A percentile compares a stretch with the other conserved stretches of the same genome.
phyloP scores from a whole-genome alignment of 1,139 yeast genomes.

The Scheffersomyces titani region DNA sequence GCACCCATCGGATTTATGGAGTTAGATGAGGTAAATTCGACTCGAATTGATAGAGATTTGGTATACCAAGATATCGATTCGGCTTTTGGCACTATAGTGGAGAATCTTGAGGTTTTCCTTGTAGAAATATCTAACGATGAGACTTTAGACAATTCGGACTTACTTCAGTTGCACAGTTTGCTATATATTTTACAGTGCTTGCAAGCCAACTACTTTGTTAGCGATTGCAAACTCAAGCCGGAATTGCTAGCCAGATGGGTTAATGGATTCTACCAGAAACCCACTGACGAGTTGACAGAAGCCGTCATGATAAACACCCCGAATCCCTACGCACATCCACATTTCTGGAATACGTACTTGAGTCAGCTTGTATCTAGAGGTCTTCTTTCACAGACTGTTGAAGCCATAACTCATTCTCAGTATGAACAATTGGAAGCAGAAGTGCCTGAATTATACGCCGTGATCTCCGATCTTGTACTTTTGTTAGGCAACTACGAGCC shows the following conservation, averaged over 20 bases:
- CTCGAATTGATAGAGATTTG: conserved; percentile 4
- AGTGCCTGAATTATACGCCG: conserved; percentile 32
- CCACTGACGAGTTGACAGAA: conserved; percentile 50
- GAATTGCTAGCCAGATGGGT: conserved; percentile 59
- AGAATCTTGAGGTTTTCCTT: conserved; percentile 21
- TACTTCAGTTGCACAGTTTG: conserved; percentile 31
- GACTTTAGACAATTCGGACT: conserved; percentile 11
- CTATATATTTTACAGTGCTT: conserved; percentile 58
- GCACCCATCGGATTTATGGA: conserved; percentile 34
- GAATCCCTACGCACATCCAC: conserved; percentile 53
- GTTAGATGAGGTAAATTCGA: conserved; percentile 9
- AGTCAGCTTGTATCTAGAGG: conserved; percentile 66
- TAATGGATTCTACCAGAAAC: conserved; percentile 64
- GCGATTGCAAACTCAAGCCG: conserved; percentile 45
- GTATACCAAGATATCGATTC: conserved; percentile 21
- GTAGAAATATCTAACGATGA: conserved; percentile 13
- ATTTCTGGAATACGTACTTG: conserved; percentile 64
- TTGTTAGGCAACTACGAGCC: conserved; percentile 43
- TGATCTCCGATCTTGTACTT: conserved; percentile 49
- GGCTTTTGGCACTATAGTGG: conserved; percentile 29
- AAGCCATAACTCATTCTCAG: conserved; percentile 43
- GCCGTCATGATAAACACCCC: conserved; percentile 44
- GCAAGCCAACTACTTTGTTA: conserved; percentile 51
- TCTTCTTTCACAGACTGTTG: conserved; percentile 54
- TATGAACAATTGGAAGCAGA: conserved; percentile 36